A percentile compares a stretch with the other conserved stretches of the same genome.
Evolutionary conservation across 2,329 filamentous ascomycete species (phyloP).

Genomic region (Sodiomyces alkalinus): DNA sequence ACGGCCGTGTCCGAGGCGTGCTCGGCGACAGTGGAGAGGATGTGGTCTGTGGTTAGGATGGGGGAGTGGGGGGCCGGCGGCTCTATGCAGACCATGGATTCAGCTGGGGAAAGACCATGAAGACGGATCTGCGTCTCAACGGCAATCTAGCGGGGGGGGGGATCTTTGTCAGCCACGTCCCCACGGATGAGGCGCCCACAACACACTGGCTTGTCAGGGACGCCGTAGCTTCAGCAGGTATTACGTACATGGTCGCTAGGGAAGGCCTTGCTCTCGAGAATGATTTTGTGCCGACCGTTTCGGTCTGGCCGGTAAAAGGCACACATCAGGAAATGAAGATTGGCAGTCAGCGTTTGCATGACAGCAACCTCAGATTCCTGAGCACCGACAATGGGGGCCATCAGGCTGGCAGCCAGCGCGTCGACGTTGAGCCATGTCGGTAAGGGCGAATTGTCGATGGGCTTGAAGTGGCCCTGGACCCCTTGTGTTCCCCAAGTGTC

Average conservation of each 20-base stretch:
- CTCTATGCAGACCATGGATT: slow-evolving; percentile 55
- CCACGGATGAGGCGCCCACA: too few relatives aligned
- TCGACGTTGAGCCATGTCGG: slow-evolving; percentile 62
- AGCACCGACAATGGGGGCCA: slow-evolving; percentile 57
- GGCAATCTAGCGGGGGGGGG: slow-evolving; percentile 55
- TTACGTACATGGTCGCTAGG: slow-evolving; percentile 61
- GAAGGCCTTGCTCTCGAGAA: slow-evolving; percentile 72
- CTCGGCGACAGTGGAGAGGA: slow-evolving; percentile 57
- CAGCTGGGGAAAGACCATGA: slow-evolving; percentile 47
- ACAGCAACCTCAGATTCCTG: slow-evolving; percentile 54
- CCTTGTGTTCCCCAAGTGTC: slow-evolving; percentile 67
- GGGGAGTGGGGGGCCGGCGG: slow-evolving; percentile 37
- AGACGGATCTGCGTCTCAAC: slow-evolving; percentile 61
- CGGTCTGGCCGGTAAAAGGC: slow-evolving; percentile 59
- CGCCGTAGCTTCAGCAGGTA: too few relatives aligned
- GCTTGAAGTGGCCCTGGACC: slow-evolving; percentile 65
- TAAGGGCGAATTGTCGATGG: slow-evolving; percentile 49
- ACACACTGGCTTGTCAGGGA: too few relatives aligned
- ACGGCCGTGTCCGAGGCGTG: slow-evolving; percentile 61
- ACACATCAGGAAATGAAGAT: slow-evolving; percentile 61
- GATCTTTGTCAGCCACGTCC: background rate
- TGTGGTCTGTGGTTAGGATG: slow-evolving; percentile 49
- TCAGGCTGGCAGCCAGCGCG: slow-evolving; percentile 48
- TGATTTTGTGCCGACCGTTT: slow-evolving; percentile 48
- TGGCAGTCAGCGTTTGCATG: slow-evolving; percentile 71